phyloP scores from a whole-genome alignment of 2,329 filamentous ascomycete species.

The Mycosphaerella sp. region DNA sequence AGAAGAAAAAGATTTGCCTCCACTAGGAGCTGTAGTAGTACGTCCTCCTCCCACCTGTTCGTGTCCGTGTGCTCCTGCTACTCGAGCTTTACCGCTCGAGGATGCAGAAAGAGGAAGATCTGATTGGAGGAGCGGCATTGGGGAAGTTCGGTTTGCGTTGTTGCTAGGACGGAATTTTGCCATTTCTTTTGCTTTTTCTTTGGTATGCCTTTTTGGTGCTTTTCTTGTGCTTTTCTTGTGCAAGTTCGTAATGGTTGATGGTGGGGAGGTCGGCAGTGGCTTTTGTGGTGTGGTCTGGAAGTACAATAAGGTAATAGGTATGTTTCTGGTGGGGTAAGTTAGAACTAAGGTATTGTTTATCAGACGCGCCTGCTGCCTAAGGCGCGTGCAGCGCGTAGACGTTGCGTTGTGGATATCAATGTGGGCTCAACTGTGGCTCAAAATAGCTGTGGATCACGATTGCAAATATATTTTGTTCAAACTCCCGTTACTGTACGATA shows the following conservation, averaged over 20 bases:
- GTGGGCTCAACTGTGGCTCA: too few species aligned
- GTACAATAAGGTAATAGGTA: too few species aligned
- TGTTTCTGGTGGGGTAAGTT: neutral
- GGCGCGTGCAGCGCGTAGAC: too few species aligned
- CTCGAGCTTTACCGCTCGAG: neutral
- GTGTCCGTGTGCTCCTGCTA: neutral
- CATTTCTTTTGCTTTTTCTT: neutral
- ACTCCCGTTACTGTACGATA: too few species aligned
- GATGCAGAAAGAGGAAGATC: neutral
- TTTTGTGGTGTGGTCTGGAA: too few species aligned
- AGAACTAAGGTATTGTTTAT: neutral
- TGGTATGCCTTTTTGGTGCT: too few species aligned
- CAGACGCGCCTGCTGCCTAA: neutral
- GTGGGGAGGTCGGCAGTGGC: too few species aligned
- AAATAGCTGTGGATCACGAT: too few species aligned
- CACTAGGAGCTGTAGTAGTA: too few species aligned
- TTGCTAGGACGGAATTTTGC: conserved; percentile 1
- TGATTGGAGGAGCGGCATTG: neutral
- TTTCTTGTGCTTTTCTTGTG: too few species aligned
- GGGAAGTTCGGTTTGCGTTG: neutral
- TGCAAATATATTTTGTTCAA: too few species aligned
- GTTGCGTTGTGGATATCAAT: neutral
- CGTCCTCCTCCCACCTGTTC: neutral
- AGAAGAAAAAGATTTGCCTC: too few species aligned
- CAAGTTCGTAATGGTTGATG: neutral